Percentiles rank a stretch among this genome's conserved stretches.
Conservation (phyloP, 2,329 filamentous ascomycete genomes). For the Ceratocystis harringtonii region DNA sequence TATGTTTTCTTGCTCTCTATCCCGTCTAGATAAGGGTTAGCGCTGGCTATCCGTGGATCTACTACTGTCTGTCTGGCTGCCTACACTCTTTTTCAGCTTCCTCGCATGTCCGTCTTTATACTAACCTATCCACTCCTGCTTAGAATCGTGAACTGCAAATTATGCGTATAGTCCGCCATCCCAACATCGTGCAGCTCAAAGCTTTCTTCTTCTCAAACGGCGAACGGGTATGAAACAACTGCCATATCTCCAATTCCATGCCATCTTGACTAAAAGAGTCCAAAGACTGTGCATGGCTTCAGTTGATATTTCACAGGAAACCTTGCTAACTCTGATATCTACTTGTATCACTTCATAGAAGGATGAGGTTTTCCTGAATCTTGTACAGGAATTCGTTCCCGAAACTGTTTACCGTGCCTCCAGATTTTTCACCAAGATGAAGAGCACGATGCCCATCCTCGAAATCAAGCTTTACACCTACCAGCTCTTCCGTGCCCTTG, state of each 20-base stretch:
- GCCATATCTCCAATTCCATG: not conserved
- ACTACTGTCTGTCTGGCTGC: not conserved
- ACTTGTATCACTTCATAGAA: constrained; percentile 39
- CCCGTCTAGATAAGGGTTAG: not conserved
- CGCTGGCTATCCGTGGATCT: too few relatives aligned
- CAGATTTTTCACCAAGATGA: constrained; percentile 99
- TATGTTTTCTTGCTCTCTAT: constrained; percentile 25
- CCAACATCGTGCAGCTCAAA: constrained; percentile 97
- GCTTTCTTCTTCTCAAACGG: constrained; percentile 99
- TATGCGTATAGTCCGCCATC: constrained; percentile 97
- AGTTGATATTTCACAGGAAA: not conserved
- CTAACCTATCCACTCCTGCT: constrained; percentile 1
- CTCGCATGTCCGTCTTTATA: not conserved
- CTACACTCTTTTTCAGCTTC: not conserved
- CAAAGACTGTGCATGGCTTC: not conserved
- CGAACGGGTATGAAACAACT: constrained; percentile 56
- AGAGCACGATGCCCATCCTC: constrained; percentile 96
- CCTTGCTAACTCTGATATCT: constrained; percentile 10
- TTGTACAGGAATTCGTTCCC: constrained; percentile 94
- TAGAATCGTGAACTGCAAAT: constrained; percentile 98
- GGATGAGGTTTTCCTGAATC: constrained; percentile 96
- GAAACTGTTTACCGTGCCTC: constrained; percentile 97
- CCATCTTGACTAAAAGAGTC: not conserved
- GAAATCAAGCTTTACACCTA: constrained; percentile 99
- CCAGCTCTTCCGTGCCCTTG: constrained; percentile 93